A percentile compares a stretch with the other conserved stretches of the same genome.
Conservation (phyloP, 768 basidiomycete species). For the Pulveroboletus sp. region DNA sequence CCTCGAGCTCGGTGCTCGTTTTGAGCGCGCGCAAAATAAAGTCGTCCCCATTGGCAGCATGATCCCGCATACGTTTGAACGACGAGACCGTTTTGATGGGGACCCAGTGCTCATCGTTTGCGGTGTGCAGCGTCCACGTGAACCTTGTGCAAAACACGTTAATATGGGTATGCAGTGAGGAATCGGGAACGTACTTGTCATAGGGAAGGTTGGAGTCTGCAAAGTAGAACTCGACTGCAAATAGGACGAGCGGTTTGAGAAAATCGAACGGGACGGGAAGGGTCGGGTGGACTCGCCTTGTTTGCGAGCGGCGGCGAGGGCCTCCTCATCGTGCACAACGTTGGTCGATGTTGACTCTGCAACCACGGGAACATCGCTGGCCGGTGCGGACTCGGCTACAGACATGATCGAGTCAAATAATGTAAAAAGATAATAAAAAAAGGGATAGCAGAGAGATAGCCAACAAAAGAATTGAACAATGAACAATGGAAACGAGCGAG, state of each 20-base stretch:
- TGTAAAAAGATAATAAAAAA: neutral
- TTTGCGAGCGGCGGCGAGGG: conserved; percentile 47
- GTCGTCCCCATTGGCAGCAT: conserved; percentile 51
- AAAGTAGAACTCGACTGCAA: conserved; percentile 92
- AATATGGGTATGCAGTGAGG: neutral
- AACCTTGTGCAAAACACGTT: conserved; percentile 49
- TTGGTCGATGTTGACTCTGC: conserved; percentile 9
- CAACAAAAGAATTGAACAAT: no score
- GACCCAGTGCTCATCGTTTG: conserved; percentile 85
- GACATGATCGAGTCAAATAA: conserved; percentile 22
- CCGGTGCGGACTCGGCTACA: conserved; percentile 8
- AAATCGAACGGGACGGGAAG: neutral
- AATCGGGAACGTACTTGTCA: conserved; percentile 56
- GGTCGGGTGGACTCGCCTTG: conserved; percentile 44
- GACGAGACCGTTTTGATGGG: conserved; percentile 83
- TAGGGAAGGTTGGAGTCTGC: conserved; percentile 94
- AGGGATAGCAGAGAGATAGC: neutral
- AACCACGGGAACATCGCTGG: neutral
- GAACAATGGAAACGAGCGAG: no score
- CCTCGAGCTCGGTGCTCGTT: conserved; percentile 56
- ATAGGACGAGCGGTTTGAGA: neutral
- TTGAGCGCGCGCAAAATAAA: conserved; percentile 73
- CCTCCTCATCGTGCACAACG: conserved; percentile 35
- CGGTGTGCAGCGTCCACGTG: conserved; percentile 90
- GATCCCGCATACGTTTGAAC: conserved; percentile 94